Evolutionary conservation across 2,329 filamentous ascomycete species (phyloP).

Genomic region (Aspergillus niger): DNA sequence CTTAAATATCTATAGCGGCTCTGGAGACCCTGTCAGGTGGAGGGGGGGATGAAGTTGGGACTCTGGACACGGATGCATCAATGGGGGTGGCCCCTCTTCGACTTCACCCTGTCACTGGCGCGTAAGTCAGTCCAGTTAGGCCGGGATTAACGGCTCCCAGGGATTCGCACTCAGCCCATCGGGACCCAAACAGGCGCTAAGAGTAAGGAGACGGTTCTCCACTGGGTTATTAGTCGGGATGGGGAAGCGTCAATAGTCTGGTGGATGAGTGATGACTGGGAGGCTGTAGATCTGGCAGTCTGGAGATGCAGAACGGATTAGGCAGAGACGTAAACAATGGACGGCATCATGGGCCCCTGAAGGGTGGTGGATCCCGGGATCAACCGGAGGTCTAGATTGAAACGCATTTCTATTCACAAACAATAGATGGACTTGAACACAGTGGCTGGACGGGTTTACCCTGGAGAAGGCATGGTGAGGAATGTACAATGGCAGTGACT

Average conservation of each 20-base stretch:
- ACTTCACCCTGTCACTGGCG: neutral
- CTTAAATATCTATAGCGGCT: neutral
- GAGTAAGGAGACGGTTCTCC: slow-evolving; percentile 11
- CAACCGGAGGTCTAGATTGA: neutral
- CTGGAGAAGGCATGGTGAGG: no score
- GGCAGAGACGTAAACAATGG: slow-evolving; percentile 22
- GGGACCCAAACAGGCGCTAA: slow-evolving; percentile 12
- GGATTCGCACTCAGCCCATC: neutral
- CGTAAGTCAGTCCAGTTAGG: neutral
- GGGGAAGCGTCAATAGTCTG: slow-evolving; percentile 19
- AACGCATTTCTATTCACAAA: neutral
- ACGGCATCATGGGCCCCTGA: slow-evolving; percentile 4
- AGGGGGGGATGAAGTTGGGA: slow-evolving; percentile 6
- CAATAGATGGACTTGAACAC: neutral
- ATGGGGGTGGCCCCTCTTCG: no score
- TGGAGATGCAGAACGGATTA: slow-evolving; percentile 17
- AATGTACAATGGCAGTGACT: no score
- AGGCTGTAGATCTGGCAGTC: slow-evolving; percentile 17
- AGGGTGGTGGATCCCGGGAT: neutral
- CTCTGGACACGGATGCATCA: slow-evolving; percentile 7
- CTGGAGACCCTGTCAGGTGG: slow-evolving; percentile 7
- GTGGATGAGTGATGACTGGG: slow-evolving; percentile 9
- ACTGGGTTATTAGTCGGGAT: slow-evolving; percentile 20
- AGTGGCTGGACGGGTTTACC: no score
- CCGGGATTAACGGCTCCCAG: slow-evolving; percentile 4